Evolutionary conservation across 2,329 filamentous ascomycete species (phyloP).

Genomic region (Tolypocladium pustulatum): DNA sequence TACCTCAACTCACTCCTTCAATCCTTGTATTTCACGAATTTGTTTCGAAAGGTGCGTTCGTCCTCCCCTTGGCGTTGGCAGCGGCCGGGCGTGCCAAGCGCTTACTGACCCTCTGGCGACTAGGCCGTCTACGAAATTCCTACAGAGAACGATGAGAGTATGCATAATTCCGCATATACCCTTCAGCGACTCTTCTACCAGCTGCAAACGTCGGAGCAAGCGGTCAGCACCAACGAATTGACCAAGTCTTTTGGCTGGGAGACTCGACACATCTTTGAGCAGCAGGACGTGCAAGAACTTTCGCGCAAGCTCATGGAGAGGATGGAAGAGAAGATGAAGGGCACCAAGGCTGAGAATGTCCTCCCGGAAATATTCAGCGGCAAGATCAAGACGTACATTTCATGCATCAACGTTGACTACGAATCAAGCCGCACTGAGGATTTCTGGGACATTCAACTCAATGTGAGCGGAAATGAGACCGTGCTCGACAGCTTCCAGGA

Average conservation of each 20-base stretch:
- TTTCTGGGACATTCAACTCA: conserved; percentile 98
- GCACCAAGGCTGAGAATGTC: conserved; percentile 80
- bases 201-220: conserved; percentile 72
- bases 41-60: conserved; percentile 72
- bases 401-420: conserved; percentile 96
- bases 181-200: conserved; percentile 92
- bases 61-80: not conserved
- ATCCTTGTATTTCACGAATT: conserved; percentile 79
- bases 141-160: conserved; percentile 71
- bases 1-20: conserved; percentile 80
- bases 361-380: conserved; percentile 88
- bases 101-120: not conserved
- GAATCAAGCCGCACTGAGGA: conserved; percentile 93
- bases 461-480: conserved; percentile 88
- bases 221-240: conserved; percentile 84
- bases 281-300: conserved; percentile 96
- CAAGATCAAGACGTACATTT: conserved; percentile 98
- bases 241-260: conserved; percentile 98
- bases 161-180: conserved; percentile 83
- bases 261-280: conserved; percentile 93
- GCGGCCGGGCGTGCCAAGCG: not conserved
- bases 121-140: conserved; percentile 96
- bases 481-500: conserved; percentile 91
- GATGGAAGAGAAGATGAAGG: conserved; percentile 97
- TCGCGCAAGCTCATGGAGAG: conserved; percentile 96